Evolutionary conservation across 2,329 filamentous ascomycete genomes (phyloP), one percentile per base, ranked within the genome.

Genomic region (Trichocomaceae sp.): DNA sequence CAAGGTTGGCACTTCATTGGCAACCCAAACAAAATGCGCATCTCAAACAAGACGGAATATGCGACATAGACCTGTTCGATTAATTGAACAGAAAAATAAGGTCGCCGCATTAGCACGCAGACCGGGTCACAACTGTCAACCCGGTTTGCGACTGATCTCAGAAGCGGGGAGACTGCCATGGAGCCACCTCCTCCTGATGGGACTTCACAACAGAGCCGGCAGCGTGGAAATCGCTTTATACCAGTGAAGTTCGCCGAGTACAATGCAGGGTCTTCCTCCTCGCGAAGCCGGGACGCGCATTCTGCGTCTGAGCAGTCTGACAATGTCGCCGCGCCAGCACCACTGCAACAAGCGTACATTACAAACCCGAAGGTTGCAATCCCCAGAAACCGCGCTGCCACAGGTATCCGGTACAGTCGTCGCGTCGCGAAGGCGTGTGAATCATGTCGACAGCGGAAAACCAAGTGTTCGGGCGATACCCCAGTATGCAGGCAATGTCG

Each of bases 381-480:
- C 9, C 67, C 67, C 26, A 62, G 67, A 52, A 41, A 52, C 31
- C 61, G 59, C 5, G 51, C 59, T 10, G 47, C 17, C 4, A 55
- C 50, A 12, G 53, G 55, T 33, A 55, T 58, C 23, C 58, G 60
- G 41, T 61, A 62, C 54, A 62, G 60, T 56, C 62, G 65, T 33
- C 66, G 67, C 22, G 67, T 69, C 29, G 62, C 66, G n/a, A 59
- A 67, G 45, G 72, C 73, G 13, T 75, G 73, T 48, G 70, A 74
- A 60, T 68, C 71, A 19, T 75, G 73, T 55, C 65, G 70, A 13
- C 64, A 66, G 47, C 63, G 72, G 17, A 75, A 75, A 59, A 73
- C 67, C n/a, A 75, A 75, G 62, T 75, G 73, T 58, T 71, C 68
- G 54, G 73, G 73, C 9, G 70, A 73, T 54, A 67, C 66, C 12